Conservation (phyloP, 2,329 filamentous ascomycete genomes). For the Juglanconis sp. region DNA sequence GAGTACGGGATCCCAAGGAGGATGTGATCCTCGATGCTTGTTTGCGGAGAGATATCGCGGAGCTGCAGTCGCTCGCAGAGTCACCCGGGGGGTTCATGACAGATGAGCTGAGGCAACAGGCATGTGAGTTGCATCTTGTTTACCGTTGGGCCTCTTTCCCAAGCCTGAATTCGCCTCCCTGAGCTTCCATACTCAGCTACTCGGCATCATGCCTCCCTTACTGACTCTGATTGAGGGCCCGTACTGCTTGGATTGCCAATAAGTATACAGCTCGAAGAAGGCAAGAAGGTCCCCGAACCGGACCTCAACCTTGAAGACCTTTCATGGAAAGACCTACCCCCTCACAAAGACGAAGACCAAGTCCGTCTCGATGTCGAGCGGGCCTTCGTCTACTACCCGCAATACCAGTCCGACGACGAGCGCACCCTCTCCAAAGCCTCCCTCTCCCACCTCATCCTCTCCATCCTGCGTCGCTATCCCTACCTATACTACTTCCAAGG, state of each 20-base stretch:
- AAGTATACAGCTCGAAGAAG: conserved; percentile 18
- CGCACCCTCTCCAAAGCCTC: conserved; percentile 69
- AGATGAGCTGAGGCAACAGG: conserved; percentile 66
- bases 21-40: conserved; percentile 59
- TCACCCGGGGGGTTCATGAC: conserved; percentile 64
- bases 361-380: conserved; percentile 89
- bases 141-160: background rate
- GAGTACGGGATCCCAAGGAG: conserved; percentile 30
- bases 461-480: conserved; percentile 76
- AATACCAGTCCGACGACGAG: conserved; percentile 65
- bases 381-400: conserved; percentile 96
- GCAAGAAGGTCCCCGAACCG: conserved; percentile 18
- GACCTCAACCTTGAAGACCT: conserved; percentile 21
- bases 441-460: conserved; percentile 75
- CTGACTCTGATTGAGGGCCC: conserved; percentile 50
- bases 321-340: conserved; percentile 61
- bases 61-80: conserved; percentile 56
- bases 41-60: conserved; percentile 50
- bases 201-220: background rate
- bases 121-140: conserved; percentile 62
- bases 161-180: too few relatives aligned
- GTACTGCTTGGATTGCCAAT: conserved; percentile 47
- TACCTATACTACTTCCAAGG: conserved; percentile 95
- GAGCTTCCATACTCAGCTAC: too few relatives aligned
- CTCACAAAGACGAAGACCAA: conserved; percentile 86